Evolutionary conservation across 306 rosid species (phyloP), one percentile per base, ranked within the genome.

Genomic region (Pyrus betulifolia): DNA sequence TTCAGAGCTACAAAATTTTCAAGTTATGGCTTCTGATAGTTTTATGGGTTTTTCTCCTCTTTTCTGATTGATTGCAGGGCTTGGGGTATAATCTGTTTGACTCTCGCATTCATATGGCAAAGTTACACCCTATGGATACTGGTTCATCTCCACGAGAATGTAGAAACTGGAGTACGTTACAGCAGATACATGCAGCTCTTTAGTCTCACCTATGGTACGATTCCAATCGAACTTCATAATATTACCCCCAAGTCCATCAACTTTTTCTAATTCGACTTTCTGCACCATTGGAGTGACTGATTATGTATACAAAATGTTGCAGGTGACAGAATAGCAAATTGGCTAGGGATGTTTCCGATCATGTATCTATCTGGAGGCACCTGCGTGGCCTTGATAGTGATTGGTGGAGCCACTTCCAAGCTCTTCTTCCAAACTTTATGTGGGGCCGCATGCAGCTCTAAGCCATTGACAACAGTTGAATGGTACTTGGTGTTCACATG

Each of bases 151-250:
- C 91, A 87, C 58, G 91, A 87, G 70, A 85, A 88, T 14, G 55
- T 67, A 1, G 84, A 85, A 75, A 82, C 80, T 44, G 88, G 91
- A 5, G 28, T 87, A 17, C 88, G 91, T 9, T 87, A 85, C 74
- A 87, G 88, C 78, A 75, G 91, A 81, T 87, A 87, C 75, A 80
- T 87, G 67, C 91, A 87, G n/a, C 87, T 87, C 42, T 85, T 70
- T 57, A 65, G 81, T 17, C 65, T 58, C 1, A 76, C 88, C 12
- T 85, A 85, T 61, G 91, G 91, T 80, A 66, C 13, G 42, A 28
- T 60, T 60, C 12, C 6, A 11, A 23, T 22, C 31, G 2, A 59
- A 59, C 13, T 21, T 21, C n/a, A 13, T 46, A 46, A 46, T 0
- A 4, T 49, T 49, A 1, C 21, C 1, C 21, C 21, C 55, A 51